Base-by-base conservation (phyloP, 2,329 filamentous ascomycete species). In the Periconia sp. region DNA sequence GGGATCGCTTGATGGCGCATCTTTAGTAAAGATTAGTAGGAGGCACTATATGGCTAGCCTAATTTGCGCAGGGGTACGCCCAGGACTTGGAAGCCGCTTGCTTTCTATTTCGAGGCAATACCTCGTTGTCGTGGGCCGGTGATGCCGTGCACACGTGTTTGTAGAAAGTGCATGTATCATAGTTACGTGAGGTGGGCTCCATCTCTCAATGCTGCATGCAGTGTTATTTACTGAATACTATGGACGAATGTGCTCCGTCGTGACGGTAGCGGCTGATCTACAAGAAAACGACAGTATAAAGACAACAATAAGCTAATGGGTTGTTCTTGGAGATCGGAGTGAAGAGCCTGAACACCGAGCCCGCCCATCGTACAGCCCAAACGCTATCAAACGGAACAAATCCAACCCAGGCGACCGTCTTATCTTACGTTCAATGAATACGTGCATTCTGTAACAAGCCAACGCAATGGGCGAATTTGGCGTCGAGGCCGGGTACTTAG, bases 321-420 rank as follows among this genome's bases (percentile, higher is more conserved):
- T 37, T 37, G 33, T n/a, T 37, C 3, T 37, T 37, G 3, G 23
- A 27, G 8, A 8, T 27, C 23, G 23, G 23, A n/a, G 23, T 27
- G 18, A 49, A 43, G 20, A 49, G 35, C 47, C 33, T 31, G 19
- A 27, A 13, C 33, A 37, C 33, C 15, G 5, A 37, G 13, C 13
- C 33, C 33, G 46, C 33, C 15, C 33, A 37, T 37, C 33, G 13
- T 37, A 37, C 49, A 41, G 14, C 31, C 35, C 42, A 33, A 51
- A 51, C 49, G 49, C 49, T 51, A 51, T 51, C 49, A 51, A 46
- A 51, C 42, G 19, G 23, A 27, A 31, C 19, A 13, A 37, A 37
- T 37, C 33, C 33, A 37, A 37, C 33, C 33, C 33, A 37, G 33
- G 3, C 33, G 5, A 37, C 33, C 33, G 10, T 37, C 33, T 37